A percentile compares a stretch with the other conserved stretches of the same genome.
These are phyloP conservation scores for Suillus decipiens DNA, from an alignment of 768 basidiomycete genomes.

Conservation along the genomic window DNA sequence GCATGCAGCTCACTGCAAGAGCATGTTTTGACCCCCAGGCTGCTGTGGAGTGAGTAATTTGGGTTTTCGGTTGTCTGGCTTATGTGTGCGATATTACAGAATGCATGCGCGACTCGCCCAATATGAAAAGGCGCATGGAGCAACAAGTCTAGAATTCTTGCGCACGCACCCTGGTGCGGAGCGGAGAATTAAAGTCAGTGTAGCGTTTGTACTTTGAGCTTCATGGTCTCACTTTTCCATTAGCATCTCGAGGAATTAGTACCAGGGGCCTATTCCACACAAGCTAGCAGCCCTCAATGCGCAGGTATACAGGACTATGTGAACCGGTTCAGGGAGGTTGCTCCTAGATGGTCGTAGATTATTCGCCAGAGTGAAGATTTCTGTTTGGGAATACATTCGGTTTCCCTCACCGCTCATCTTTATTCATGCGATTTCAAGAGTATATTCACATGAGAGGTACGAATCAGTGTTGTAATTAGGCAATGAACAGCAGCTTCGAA, in stretches of 20 bases:
- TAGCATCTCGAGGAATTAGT: slow-evolving; percentile 56
- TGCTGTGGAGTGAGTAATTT: slow-evolving; percentile 59
- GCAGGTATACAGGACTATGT: slow-evolving; percentile 38
- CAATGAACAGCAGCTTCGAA: not conserved
- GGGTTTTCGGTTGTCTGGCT: slow-evolving; percentile 1
- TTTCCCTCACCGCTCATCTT: not conserved
- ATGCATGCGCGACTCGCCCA: slow-evolving; percentile 70
- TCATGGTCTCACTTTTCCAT: not conserved
- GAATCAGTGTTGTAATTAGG: not conserved
- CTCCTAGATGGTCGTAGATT: slow-evolving; percentile 6
- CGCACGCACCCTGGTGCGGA: slow-evolving; percentile 79
- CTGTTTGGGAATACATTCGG: not conserved
- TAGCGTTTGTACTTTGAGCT: not conserved
- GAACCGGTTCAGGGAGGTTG: slow-evolving; percentile 21
- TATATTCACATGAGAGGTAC: not conserved
- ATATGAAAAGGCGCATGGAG: slow-evolving; percentile 45
- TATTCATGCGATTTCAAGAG: not conserved
- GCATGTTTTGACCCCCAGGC: slow-evolving; percentile 88
- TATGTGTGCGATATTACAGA: slow-evolving; percentile 36
- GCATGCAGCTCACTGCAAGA: slow-evolving; percentile 73
- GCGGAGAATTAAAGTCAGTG: slow-evolving; percentile 68
- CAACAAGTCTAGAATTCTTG: slow-evolving; percentile 56
- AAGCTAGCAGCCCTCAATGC: slow-evolving; percentile 60
- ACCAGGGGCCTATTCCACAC: slow-evolving; percentile 57
- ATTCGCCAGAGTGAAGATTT: not conserved